These are phyloP conservation scores for Spergularia bocconei DNA, from an alignment of 148 eudicot species.

Conservation along the genomic window DNA sequence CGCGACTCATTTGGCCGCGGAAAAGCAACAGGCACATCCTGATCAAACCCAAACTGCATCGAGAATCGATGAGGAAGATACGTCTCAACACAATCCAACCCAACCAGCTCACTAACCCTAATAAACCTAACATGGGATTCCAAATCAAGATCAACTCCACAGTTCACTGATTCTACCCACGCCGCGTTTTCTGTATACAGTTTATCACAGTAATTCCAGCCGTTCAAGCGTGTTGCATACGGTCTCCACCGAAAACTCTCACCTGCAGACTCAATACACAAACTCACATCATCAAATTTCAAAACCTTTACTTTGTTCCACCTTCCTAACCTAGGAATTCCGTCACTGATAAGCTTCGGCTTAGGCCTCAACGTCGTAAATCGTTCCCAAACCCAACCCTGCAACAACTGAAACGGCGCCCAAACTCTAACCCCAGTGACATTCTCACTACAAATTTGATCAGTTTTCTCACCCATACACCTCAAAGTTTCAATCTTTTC, in stretches of 20 bases:
- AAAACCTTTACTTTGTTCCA: conserved; percentile 31
- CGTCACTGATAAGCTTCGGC: conserved; percentile 4
- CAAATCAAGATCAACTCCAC: conserved; percentile 14
- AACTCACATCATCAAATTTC: conserved; percentile 12
- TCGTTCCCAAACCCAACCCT: conserved; percentile 60
- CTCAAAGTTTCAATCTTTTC: conserved; percentile 11
- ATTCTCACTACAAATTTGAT: conserved; percentile 8
- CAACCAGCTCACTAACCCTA: conserved; percentile 42
- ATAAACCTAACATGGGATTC: conserved; percentile 35
- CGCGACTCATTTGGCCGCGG: background rate
- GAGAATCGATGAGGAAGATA: conserved; percentile 59
- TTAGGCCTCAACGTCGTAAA: conserved; percentile 37
- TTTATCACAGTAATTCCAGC: background rate
- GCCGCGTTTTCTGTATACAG: conserved; percentile 24
- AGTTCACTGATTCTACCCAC: conserved; percentile 6
- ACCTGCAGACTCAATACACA: conserved; percentile 21
- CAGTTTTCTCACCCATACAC: background rate
- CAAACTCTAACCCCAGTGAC: conserved; percentile 14
- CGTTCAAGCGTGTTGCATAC: conserved; percentile 25
- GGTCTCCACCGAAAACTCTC: conserved; percentile 50
- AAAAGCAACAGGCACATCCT: conserved; percentile 40
- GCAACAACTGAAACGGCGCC: conserved; percentile 40
- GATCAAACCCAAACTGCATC: conserved; percentile 59
- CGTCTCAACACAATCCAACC: conserved; percentile 32
- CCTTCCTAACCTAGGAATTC: conserved; percentile 31